Percentiles rank a stretch among this genome's conserved stretches.
These are phyloP conservation scores for Neurospora sp. DNA, from an alignment of 495 filamentous ascomycete species.

Conservation along the genomic window DNA sequence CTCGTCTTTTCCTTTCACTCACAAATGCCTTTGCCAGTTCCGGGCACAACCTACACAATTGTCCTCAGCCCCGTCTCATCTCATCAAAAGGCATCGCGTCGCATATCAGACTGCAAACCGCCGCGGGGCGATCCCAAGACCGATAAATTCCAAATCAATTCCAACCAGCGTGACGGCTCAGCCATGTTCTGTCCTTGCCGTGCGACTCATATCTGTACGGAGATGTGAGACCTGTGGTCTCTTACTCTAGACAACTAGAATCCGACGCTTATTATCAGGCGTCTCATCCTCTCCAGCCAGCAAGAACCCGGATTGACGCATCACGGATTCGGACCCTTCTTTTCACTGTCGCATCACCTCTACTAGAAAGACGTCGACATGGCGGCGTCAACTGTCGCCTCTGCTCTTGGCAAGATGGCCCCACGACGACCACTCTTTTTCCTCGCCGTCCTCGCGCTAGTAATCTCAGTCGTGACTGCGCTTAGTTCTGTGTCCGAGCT, in stretches of 20 bases:
- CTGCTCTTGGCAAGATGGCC: constrained; percentile 23
- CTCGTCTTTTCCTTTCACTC: background rate
- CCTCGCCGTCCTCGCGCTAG: constrained; percentile 11
- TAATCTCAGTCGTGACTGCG: background rate
- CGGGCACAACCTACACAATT: background rate
- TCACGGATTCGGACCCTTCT: background rate
- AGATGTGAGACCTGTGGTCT: constrained; percentile 14
- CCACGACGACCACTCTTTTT: constrained; percentile 16
- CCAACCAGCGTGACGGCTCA: background rate
- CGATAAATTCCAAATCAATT: background rate
- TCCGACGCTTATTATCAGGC: constrained; percentile 1
- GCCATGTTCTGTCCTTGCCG: constrained; percentile 10
- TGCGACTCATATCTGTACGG: background rate
- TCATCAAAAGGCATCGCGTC: background rate
- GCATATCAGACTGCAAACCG: background rate
- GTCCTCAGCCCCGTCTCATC: background rate
- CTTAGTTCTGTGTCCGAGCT: background rate
- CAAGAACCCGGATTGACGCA: background rate
- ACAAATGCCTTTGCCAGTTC: background rate
- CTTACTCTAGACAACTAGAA: constrained; percentile 9
- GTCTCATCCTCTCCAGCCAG: background rate
- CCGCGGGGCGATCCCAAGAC: background rate
- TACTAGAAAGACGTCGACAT: constrained; percentile 1
- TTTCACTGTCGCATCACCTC: background rate
- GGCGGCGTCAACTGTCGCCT: constrained; percentile 35